Evolutionary conservation across 228 moss, liverwort and hornwort genomes (phyloP).

Genomic region (Sphagnum fallax): DNA sequence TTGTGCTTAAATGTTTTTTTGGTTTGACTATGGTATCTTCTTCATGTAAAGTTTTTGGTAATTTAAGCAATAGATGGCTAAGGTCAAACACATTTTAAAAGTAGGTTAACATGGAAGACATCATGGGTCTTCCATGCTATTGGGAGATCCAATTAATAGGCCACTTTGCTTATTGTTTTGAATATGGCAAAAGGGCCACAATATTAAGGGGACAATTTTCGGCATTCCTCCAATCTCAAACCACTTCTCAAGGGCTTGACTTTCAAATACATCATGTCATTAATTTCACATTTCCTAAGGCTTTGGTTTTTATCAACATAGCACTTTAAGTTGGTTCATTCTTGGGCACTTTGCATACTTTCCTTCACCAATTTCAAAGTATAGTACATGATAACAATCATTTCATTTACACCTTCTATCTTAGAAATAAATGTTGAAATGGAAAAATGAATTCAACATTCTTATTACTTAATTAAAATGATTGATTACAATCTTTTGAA

Average conservation of each 20-base stretch:
- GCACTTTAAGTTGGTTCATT: neutral
- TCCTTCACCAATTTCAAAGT: too few relatives aligned
- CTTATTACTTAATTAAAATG: neutral
- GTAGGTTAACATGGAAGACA: slow-evolving; percentile 1
- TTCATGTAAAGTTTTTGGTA: neutral
- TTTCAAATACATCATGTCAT: neutral
- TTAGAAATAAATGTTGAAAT: neutral
- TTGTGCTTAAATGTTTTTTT: neutral
- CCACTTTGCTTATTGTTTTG: neutral
- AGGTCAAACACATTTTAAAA: neutral
- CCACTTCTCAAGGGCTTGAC: too few relatives aligned
- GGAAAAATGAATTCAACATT: neutral
- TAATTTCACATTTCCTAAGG: neutral
- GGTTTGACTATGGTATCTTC: neutral
- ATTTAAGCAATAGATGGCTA: neutral
- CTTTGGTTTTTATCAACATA: neutral
- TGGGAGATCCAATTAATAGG: neutral
- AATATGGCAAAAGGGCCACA: neutral
- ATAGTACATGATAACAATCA: neutral
- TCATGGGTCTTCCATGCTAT: neutral
- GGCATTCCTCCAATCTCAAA: too few relatives aligned
- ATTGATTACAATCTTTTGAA: too few relatives aligned
- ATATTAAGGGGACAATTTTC: too few relatives aligned
- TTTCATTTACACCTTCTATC: neutral
- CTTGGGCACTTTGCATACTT: too few relatives aligned